phyloP scores from a whole-genome alignment of 208 protist species.

The Acanthamoeba triangularis region DNA sequence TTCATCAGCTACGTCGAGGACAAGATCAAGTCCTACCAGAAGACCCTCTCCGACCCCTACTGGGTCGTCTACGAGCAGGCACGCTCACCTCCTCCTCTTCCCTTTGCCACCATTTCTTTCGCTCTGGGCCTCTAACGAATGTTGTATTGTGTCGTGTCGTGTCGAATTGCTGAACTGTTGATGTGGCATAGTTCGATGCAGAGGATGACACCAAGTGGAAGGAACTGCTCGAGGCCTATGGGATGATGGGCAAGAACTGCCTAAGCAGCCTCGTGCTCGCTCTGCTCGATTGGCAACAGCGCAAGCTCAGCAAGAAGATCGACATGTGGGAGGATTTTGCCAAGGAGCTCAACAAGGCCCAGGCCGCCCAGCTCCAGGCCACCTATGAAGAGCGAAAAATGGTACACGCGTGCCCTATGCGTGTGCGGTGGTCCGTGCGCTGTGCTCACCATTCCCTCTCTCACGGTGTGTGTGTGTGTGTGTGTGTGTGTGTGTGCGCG shows the following conservation, averaged over 20 bases:
- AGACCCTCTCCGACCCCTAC: constrained; percentile 17
- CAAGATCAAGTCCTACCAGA: constrained; percentile 27
- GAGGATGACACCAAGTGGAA: constrained; percentile 28
- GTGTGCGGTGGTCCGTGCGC: too few relatives aligned
- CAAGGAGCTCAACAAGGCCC: constrained; percentile 66
- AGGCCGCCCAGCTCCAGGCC: constrained; percentile 37
- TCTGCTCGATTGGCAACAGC: constrained; percentile 60
- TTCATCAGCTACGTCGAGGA: constrained; percentile 60
- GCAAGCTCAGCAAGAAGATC: constrained; percentile 60
- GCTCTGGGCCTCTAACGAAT: not conserved
- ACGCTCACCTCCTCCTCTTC: not conserved
- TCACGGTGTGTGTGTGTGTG: not conserved
- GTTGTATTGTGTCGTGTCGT: not conserved
- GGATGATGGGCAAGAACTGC: constrained; percentile 38
- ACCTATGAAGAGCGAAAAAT: constrained; percentile 67
- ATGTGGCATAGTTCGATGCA: not conserved
- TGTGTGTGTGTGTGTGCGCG: not conserved
- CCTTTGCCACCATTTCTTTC: not conserved
- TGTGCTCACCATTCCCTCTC: too few relatives aligned
- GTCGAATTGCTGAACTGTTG: not conserved
- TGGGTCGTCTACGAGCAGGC: constrained; percentile 52
- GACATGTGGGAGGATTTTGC: constrained; percentile 62
- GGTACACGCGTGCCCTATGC: not conserved
- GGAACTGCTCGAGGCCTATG: constrained; percentile 21
- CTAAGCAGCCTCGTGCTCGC: constrained; percentile 38